These are phyloP conservation scores for Coriolopsis trogii DNA, from an alignment of 1,284 basidiomycete species.

Conservation along the genomic window DNA sequence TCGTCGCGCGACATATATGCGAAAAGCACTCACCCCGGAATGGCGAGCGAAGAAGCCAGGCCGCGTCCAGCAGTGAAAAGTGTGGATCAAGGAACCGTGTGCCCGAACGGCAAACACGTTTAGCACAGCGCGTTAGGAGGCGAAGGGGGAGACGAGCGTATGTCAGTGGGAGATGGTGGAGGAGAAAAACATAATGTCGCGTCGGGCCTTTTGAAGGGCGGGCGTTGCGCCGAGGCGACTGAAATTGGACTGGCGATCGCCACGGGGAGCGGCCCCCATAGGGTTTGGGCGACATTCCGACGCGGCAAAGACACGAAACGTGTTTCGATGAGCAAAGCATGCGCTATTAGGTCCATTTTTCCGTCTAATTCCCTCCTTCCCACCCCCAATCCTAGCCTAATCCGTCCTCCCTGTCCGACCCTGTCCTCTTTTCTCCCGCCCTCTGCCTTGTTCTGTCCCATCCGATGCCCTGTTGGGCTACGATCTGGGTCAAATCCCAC, in stretches of 20 bases:
- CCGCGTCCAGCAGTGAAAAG: slow-evolving; percentile 34
- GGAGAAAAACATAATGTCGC: slow-evolving; percentile 36
- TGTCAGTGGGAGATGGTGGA: slow-evolving; percentile 31
- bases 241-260: slow-evolving; percentile 50
- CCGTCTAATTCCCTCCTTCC: slow-evolving; percentile 18
- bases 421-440: slow-evolving; percentile 13
- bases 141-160: slow-evolving; percentile 20
- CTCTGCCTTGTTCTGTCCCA: slow-evolving; percentile 13
- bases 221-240: slow-evolving; percentile 43
- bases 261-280: slow-evolving; percentile 46
- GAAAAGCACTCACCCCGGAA: slow-evolving; percentile 26
- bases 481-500: slow-evolving; percentile 10
- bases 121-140: slow-evolving; percentile 25
- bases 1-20: slow-evolving; percentile 27
- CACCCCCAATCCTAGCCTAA: slow-evolving; percentile 21
- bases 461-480: slow-evolving; percentile 12
- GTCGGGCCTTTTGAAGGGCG: slow-evolving; percentile 41
- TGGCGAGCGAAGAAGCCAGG: slow-evolving; percentile 29
- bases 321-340: slow-evolving; percentile 53
- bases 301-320: slow-evolving; percentile 56
- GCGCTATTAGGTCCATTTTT: slow-evolving; percentile 35
- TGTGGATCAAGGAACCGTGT: slow-evolving; percentile 33
- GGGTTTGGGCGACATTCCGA: slow-evolving; percentile 43
- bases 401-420: slow-evolving; percentile 8
- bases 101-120: slow-evolving; percentile 30